Percentiles rank a stretch among this genome's conserved stretches.
phyloP scores from a whole-genome alignment of 768 basidiomycete species.

The Auriculariales sp. region DNA sequence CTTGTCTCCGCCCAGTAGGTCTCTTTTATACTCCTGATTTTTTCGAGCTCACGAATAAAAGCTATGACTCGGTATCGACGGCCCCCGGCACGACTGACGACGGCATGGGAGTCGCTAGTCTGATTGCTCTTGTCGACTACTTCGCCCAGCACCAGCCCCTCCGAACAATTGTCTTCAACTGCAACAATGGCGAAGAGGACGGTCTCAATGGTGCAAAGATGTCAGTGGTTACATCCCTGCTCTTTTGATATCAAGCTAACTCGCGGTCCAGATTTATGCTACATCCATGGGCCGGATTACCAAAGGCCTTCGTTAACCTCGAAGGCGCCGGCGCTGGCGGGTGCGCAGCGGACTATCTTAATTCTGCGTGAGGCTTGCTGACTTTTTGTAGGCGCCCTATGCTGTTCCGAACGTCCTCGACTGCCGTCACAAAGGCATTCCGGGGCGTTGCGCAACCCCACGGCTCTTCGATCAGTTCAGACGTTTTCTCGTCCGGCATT shows the following conservation, averaged over 20 bases:
- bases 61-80: conserved; percentile 55
- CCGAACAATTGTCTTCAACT: conserved; percentile 62
- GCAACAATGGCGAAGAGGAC: conserved; percentile 72
- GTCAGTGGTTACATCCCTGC: background rate
- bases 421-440: conserved; percentile 41
- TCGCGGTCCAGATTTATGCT: conserved; percentile 37
- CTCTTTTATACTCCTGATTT: conserved; percentile 4
- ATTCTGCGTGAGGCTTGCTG: background rate
- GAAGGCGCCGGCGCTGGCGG: conserved; percentile 74
- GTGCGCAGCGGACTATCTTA: conserved; percentile 21
- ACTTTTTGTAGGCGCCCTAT: conserved; percentile 42
- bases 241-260: background rate
- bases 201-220: background rate
- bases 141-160: conserved; percentile 28
- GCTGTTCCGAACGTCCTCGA: conserved; percentile 58
- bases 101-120: conserved; percentile 54
- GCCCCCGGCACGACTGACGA: conserved; percentile 66
- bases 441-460: conserved; percentile 49
- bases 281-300: conserved; percentile 60
- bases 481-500: conserved; percentile 50
- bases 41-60: background rate
- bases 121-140: conserved; percentile 50
- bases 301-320: conserved; percentile 60
- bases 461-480: conserved; percentile 52
- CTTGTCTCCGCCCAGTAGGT: conserved; percentile 65